Percentiles rank a stretch among this genome's conserved stretches.
Conservation (phyloP, 495 filamentous ascomycete genomes). For the Penicillium steckii region DNA sequence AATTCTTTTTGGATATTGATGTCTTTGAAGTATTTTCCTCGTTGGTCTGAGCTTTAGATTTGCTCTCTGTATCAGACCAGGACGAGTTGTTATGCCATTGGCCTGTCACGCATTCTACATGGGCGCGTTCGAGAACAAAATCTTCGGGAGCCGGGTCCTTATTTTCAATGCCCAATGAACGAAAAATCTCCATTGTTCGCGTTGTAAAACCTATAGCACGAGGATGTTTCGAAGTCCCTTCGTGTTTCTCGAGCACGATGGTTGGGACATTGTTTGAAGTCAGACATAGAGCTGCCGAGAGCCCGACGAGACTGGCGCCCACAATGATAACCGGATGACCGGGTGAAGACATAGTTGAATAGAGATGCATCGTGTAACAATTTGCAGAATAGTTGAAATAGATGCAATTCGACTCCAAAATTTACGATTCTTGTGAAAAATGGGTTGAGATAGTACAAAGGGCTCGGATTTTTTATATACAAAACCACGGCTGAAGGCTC, state of each 20-base stretch:
- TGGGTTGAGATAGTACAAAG: too few species aligned
- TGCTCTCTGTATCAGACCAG: conserved; percentile 22
- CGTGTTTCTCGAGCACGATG: conserved; percentile 33
- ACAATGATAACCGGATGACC: conserved; percentile 25
- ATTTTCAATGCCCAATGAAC: conserved; percentile 25
- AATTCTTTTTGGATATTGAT: conserved; percentile 9
- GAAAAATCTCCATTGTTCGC: conserved; percentile 37
- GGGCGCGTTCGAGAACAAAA: conserved; percentile 23
- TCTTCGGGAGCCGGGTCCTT: conserved; percentile 21
- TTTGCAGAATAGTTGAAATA: not conserved
- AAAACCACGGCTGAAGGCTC: not conserved
- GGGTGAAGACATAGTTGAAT: not conserved
- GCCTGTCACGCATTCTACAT: conserved; percentile 29
- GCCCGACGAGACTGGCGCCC: conserved; percentile 32
- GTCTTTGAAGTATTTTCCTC: not conserved
- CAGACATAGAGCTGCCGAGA: conserved; percentile 31
- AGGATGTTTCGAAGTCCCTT: conserved; percentile 26
- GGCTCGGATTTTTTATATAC: not conserved
- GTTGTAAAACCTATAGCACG: conserved; percentile 33
- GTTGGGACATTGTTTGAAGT: conserved; percentile 20
- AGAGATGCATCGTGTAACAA: too few species aligned
- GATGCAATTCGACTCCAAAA: too few species aligned
- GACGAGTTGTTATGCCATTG: conserved; percentile 25
- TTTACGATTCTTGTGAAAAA: not conserved
- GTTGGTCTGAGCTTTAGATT: not conserved